Evolutionary conservation across 495 filamentous ascomycete genomes (phyloP).

Genomic region (Xylaria acuta): DNA sequence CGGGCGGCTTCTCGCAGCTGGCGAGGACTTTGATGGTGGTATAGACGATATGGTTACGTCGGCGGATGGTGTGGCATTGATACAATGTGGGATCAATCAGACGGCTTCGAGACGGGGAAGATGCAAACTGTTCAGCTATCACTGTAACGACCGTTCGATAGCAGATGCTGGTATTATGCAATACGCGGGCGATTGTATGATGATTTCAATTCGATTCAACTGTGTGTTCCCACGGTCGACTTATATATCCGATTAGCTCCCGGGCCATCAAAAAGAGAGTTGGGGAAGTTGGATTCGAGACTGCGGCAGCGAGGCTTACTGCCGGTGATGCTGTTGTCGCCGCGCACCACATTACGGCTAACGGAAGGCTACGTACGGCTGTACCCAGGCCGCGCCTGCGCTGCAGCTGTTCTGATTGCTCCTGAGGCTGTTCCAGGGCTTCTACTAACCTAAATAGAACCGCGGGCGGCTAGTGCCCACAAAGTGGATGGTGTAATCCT

Average conservation of each 20-base stretch:
- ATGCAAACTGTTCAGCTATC: not conserved
- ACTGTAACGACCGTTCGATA: not conserved
- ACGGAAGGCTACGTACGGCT: not conserved
- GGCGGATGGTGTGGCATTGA: not conserved
- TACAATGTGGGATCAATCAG: not conserved
- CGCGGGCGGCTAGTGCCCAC: too few relatives aligned
- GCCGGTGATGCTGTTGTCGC: not conserved
- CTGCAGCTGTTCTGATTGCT: not conserved
- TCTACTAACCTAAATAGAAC: too few relatives aligned
- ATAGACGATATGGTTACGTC: not conserved
- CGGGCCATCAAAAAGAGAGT: not conserved
- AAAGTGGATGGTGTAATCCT: too few relatives aligned
- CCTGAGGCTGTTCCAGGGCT: not conserved
- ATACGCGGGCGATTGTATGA: not conserved
- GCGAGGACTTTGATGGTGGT: too few relatives aligned
- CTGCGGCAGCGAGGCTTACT: not conserved
- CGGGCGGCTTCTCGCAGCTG: too few relatives aligned
- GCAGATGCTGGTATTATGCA: not conserved
- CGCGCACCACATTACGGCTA: not conserved
- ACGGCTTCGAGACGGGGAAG: not conserved
- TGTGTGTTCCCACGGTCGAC: not conserved
- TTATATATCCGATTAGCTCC: not conserved
- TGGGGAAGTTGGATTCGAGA: not conserved
- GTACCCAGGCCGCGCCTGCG: not conserved
- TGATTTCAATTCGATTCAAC: not conserved